Evolutionary conservation across 2,329 filamentous ascomycete genomes (phyloP), one percentile per base, ranked within the genome.

Genomic region (Pestalotiopsis sp.): DNA sequence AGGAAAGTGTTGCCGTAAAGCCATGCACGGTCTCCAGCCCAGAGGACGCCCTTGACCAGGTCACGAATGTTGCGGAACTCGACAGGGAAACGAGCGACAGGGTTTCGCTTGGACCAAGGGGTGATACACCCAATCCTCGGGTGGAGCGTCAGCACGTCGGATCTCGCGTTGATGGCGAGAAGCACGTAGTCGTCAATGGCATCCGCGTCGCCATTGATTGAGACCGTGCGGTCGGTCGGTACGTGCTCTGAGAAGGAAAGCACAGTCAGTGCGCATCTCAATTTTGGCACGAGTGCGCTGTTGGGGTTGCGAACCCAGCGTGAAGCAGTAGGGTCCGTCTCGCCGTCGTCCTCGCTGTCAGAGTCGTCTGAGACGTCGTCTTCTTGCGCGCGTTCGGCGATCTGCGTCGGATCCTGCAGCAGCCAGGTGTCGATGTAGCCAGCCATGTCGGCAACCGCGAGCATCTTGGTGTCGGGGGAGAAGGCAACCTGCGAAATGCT

Each of bases 361-460:
- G 76, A 79, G 60, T 80, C 80, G 65, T 82, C 80, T 17, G 79
- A 74, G 67, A 74, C 70, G 56, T 77, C 72, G 62, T 70, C 68
- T 69, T 73, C 75, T 70, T 81, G 78, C 77, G 80, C 74, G 57
- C 75, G 66, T 31, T 77, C 76, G 23, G 78, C 73, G 9, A 73
- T 66, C 14, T 59, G 73, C 25, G 65, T 71, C 73, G 87, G 79
- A 49, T 87, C 87, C 75, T 89, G 86, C 67, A 97, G 81, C 1
- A 94, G 82, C 93, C 95, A 99, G 20, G 91, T 94, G 77, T 98
- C 95, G 39, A 98, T 85, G 79, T 91, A 94, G 58, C 96, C 96
- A 58, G 92, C 91, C 66, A 98, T 81, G 78, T 98, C 95, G 62
- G 92, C 91, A 38, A 91, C 88, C 9, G 92, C 94, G 61, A 98